Evolutionary conservation across 495 filamentous ascomycete species (phyloP).

Genomic region (Acidiella bohemica): DNA sequence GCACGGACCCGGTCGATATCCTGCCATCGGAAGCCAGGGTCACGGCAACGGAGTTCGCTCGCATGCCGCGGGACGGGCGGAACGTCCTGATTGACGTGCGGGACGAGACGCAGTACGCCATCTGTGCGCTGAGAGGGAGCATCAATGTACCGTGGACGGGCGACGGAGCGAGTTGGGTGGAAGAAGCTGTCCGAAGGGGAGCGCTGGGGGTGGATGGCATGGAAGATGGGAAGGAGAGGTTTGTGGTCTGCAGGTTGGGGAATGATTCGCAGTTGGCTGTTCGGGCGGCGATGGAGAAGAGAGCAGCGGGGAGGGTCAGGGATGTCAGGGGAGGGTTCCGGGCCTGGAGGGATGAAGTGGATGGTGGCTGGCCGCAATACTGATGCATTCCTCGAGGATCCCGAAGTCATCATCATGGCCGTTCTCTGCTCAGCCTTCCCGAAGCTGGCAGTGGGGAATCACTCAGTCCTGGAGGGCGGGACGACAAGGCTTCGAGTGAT

Average conservation of each 20-base stretch:
- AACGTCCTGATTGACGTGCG: slow-evolving; percentile 67
- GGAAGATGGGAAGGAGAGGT: slow-evolving; percentile 20
- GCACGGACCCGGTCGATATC: slow-evolving; percentile 34
- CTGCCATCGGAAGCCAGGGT: slow-evolving; percentile 50
- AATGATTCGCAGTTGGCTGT: slow-evolving; percentile 81
- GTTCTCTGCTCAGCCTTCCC: too few species aligned
- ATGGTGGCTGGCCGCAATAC: slow-evolving; percentile 55
- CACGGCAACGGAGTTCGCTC: slow-evolving; percentile 38
- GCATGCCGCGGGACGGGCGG: slow-evolving; percentile 18
- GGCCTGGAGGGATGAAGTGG: slow-evolving; percentile 73
- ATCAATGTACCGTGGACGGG: slow-evolving; percentile 64
- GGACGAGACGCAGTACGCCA: slow-evolving; percentile 71
- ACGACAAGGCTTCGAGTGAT: too few species aligned
- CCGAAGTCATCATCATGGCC: too few species aligned
- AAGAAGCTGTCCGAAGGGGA: slow-evolving; percentile 8
- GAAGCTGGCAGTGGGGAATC: too few species aligned
- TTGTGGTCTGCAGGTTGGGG: slow-evolving; percentile 68
- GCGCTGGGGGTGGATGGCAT: slow-evolving; percentile 8
- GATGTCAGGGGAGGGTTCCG: slow-evolving; percentile 72
- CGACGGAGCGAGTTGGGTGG: slow-evolving; percentile 7
- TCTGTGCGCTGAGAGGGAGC: slow-evolving; percentile 57
- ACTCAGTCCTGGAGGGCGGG: too few species aligned
- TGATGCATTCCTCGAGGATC: too few species aligned
- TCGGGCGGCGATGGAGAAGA: slow-evolving; percentile 52
- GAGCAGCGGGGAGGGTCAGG: slow-evolving; percentile 46